phyloP scores from a whole-genome alignment of 2,329 filamentous ascomycete species.

The Talaromyces marneffei region DNA sequence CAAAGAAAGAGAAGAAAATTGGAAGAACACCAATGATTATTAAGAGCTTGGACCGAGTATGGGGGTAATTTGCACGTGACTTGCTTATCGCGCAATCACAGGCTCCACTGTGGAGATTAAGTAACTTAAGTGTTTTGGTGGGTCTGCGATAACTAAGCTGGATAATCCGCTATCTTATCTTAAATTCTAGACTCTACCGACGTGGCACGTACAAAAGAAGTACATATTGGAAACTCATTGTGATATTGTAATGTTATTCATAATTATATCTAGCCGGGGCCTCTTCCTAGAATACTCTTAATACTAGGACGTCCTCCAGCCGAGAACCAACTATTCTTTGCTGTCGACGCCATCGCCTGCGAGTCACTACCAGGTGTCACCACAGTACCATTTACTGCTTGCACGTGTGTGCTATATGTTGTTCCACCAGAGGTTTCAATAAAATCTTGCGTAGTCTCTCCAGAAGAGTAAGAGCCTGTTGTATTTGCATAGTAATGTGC shows the following conservation, averaged over 20 bases:
- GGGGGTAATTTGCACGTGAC: neutral
- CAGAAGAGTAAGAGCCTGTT: slow-evolving; percentile 23
- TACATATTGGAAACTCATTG: neutral
- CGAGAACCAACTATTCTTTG: slow-evolving; percentile 3
- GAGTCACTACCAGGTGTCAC: slow-evolving; percentile 17
- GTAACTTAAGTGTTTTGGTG: neutral
- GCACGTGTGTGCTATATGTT: slow-evolving; percentile 21
- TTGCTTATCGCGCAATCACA: neutral
- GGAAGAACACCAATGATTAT: neutral
- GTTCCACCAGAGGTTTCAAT: slow-evolving; percentile 19
- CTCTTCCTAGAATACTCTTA: slow-evolving; percentile 32
- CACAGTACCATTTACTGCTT: slow-evolving; percentile 25
- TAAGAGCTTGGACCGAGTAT: neutral
- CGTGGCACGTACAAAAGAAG: neutral
- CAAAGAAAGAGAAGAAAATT: slow-evolving; percentile 7
- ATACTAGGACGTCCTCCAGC: slow-evolving; percentile 22
- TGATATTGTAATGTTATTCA: neutral
- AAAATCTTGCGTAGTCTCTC: slow-evolving; percentile 27
- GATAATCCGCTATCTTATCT: neutral
- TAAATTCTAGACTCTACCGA: neutral
- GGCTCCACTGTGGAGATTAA: slow-evolving; percentile 1
- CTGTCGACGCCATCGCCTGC: neutral
- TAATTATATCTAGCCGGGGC: slow-evolving; percentile 16
- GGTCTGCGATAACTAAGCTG: neutral
- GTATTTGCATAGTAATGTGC: slow-evolving; percentile 23